Percentiles rank a stretch among this genome's conserved stretches.
Evolutionary conservation across 768 basidiomycete genomes (phyloP).

Genomic region (Lactifluus hygrophoroides): DNA sequence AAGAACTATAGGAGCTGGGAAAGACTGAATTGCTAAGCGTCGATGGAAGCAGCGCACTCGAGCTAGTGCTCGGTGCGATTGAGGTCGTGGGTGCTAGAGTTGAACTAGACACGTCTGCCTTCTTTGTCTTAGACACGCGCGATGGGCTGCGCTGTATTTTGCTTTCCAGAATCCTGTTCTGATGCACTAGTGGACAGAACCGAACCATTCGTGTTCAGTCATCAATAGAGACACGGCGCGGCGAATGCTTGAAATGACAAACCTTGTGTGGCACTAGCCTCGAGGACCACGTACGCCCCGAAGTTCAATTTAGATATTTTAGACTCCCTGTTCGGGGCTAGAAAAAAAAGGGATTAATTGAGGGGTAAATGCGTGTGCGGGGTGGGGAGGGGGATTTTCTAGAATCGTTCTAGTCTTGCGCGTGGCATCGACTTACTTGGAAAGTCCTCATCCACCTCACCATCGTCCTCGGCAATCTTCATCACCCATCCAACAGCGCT

Average conservation of each 20-base stretch:
- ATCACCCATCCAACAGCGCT: conserved; percentile 87
- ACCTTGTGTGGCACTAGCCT: conserved; percentile 67
- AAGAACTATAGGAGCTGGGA: conserved; percentile 62
- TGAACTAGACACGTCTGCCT: conserved; percentile 36
- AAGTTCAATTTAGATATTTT: conserved; percentile 85
- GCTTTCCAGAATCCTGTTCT: conserved; percentile 72
- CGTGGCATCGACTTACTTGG: conserved; percentile 57
- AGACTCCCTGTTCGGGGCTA: conserved; percentile 84
- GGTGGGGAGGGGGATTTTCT: too few species aligned
- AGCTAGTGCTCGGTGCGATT: conserved; percentile 15
- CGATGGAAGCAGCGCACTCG: conserved; percentile 23
- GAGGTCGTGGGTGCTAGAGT: conserved; percentile 24
- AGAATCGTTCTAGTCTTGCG: too few species aligned
- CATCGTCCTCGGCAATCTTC: conserved; percentile 92
- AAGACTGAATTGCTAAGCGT: conserved; percentile 31
- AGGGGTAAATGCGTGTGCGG: too few species aligned
- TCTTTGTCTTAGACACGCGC: conserved; percentile 52
- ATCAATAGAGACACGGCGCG: background rate
- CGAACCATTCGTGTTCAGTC: background rate
- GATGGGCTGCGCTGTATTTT: conserved; percentile 82
- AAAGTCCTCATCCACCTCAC: conserved; percentile 98
- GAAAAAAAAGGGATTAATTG: background rate
- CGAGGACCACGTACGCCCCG: conserved; percentile 81
- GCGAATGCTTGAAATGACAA: conserved; percentile 20
- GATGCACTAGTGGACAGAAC: conserved; percentile 38